A percentile compares a stretch with the other conserved stretches of the same genome.
Evolutionary conservation across 495 filamentous ascomycete genomes (phyloP).

Genomic region (Durotheca rogersii): DNA sequence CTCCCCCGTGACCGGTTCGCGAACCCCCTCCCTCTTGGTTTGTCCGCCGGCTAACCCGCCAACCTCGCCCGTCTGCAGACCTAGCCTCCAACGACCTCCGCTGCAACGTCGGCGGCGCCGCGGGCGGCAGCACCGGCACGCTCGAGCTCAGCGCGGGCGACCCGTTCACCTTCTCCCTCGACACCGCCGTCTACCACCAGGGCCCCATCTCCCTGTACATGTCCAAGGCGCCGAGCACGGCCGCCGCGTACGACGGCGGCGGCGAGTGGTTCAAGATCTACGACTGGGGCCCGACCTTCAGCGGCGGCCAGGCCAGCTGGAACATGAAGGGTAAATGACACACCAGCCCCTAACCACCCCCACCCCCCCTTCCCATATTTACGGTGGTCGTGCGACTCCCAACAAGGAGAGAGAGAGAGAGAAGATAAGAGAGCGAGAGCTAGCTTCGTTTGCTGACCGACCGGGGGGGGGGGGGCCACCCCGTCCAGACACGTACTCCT

Average conservation of each 20-base stretch:
- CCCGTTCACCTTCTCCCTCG: constrained; percentile 50
- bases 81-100: constrained; percentile 54
- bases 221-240: constrained; percentile 51
- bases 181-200: constrained; percentile 60
- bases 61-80: constrained; percentile 20
- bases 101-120: constrained; percentile 58
- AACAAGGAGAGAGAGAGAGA: no score
- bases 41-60: no score
- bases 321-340: constrained; percentile 40
- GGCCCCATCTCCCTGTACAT: constrained; percentile 59
- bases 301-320: constrained; percentile 39
- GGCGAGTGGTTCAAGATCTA: constrained; percentile 58
- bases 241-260: constrained; percentile 49
- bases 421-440: no score
- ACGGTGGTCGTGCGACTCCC: no score
- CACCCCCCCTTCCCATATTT: no score
- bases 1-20: constrained; percentile 54
- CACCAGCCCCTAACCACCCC: no score
- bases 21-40: no score
- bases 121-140: constrained; percentile 48
- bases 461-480: no score
- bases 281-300: constrained; percentile 48
- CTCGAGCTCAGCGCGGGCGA: constrained; percentile 53
- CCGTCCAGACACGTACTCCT: constrained; percentile 48
- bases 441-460: no score